Evolutionary conservation across 306 rosid genomes (phyloP).

Genomic region (Macrotyloma uniflorum): DNA sequence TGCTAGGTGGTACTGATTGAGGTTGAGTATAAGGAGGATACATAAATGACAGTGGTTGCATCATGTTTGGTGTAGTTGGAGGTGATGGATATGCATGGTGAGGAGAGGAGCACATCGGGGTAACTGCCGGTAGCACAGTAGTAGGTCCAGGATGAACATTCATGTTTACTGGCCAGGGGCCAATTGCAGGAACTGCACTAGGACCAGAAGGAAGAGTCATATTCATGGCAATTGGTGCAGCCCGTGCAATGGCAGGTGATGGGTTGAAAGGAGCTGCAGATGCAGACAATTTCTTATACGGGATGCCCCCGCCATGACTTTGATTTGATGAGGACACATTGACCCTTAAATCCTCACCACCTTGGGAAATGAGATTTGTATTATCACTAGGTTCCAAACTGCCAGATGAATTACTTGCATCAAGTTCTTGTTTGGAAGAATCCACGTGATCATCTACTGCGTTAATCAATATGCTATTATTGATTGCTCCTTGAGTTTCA

Average conservation of each 20-base stretch:
- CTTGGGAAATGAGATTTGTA: conserved; percentile 48
- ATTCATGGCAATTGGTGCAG: conserved; percentile 75
- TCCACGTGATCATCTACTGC: conserved; percentile 43
- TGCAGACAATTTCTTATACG: conserved; percentile 83
- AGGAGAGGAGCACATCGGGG: conserved; percentile 85
- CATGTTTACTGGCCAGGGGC: conserved; percentile 90
- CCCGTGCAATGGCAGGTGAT: conserved; percentile 65
- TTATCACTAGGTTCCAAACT: conserved; percentile 53
- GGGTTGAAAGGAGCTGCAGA: conserved; percentile 98
- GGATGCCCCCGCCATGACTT: conserved; percentile 52
- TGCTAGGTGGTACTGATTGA: conserved; percentile 73
- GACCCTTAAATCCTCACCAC: conserved; percentile 59
- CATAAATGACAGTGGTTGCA: conserved; percentile 84
- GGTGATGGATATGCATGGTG: conserved; percentile 92
- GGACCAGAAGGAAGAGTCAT: conserved; percentile 71
- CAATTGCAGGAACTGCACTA: conserved; percentile 63
- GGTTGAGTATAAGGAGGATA: conserved; percentile 83
- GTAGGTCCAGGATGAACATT: conserved; percentile 80
- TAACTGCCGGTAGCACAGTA: conserved; percentile 57
- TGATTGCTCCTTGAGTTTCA: conserved; percentile 55
- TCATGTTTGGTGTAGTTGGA: conserved; percentile 90
- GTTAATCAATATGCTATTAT: conserved; percentile 42
- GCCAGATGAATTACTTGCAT: conserved; percentile 50
- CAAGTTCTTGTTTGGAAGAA: conserved; percentile 48
- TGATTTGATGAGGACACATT: conserved; percentile 46